A percentile compares a stretch with the other conserved stretches of the same genome.
These are phyloP conservation scores for Serendipita vermifera DNA, from an alignment of 768 basidiomycete genomes.

Conservation along the genomic window DNA sequence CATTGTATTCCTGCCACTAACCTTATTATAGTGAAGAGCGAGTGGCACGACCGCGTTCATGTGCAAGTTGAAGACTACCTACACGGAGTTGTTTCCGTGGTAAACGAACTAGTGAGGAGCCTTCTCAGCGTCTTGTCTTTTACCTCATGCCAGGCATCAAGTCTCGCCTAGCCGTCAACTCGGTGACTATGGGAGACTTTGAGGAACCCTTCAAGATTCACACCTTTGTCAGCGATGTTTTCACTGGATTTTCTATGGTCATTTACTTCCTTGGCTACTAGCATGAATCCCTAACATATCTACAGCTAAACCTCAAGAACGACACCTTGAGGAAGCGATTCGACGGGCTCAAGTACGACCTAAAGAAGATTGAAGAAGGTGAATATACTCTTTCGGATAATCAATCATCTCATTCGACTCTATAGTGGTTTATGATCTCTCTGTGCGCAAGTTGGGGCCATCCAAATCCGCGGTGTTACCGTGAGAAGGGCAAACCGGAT, in stretches of 20 bases:
- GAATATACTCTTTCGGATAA: constrained; percentile 15
- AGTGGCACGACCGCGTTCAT: constrained; percentile 53
- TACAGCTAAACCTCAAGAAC: constrained; percentile 69
- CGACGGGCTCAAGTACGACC: constrained; percentile 73
- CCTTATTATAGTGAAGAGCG: constrained; percentile 43
- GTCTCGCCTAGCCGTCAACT: constrained; percentile 69
- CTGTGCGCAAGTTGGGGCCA: constrained; percentile 45
- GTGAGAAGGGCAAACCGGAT: too few relatives aligned
- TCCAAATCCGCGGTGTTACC: not conserved
- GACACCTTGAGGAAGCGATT: constrained; percentile 61
- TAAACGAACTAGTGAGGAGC: constrained; percentile 60
- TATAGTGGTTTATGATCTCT: constrained; percentile 75
- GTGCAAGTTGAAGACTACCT: constrained; percentile 69
- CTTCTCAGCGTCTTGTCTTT: not conserved
- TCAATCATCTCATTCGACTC: not conserved
- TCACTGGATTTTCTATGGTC: constrained; percentile 77
- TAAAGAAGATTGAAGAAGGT: constrained; percentile 86
- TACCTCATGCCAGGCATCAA: constrained; percentile 20
- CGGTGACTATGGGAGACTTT: constrained; percentile 71
- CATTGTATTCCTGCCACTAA: not conserved
- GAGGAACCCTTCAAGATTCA: constrained; percentile 49
- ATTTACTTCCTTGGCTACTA: constrained; percentile 6
- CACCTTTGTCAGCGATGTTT: constrained; percentile 35
- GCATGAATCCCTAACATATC: not conserved
- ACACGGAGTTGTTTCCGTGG: constrained; percentile 61